A percentile compares a stretch with the other conserved stretches of the same genome.
Evolutionary conservation across 2,329 filamentous ascomycete genomes (phyloP).

Genomic region (Penicillium sp.): DNA sequence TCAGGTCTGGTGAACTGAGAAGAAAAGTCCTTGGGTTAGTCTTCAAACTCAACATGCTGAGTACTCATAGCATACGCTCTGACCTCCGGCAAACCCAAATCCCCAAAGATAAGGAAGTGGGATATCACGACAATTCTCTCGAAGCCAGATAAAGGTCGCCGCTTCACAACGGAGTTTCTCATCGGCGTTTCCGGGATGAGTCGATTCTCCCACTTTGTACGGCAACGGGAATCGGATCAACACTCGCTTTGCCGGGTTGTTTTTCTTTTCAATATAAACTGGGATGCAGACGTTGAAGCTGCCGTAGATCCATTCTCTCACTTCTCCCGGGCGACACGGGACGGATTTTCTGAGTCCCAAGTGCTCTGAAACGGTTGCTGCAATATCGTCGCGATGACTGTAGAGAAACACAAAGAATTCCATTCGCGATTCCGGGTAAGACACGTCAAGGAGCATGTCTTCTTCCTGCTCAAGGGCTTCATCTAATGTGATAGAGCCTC

Average conservation of each 20-base stretch:
- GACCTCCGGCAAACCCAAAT: conserved; percentile 30
- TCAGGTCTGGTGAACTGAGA: conserved; percentile 14
- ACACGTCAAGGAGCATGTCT: conserved; percentile 10
- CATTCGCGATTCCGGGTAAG: conserved; percentile 9
- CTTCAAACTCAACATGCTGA: not conserved
- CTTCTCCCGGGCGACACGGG: conserved; percentile 22
- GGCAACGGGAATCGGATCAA: conserved; percentile 26
- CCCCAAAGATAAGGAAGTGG: conserved; percentile 28
- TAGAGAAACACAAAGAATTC: conserved; percentile 12
- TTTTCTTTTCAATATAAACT: conserved; percentile 11
- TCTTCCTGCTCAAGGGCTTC: conserved; percentile 13
- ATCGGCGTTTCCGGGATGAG: conserved; percentile 39
- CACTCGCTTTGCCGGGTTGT: conserved; percentile 17
- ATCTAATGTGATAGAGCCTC: conserved; percentile 11
- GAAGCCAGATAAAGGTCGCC: conserved; percentile 40
- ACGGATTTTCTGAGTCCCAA: conserved; percentile 8
- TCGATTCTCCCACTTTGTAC: conserved; percentile 35
- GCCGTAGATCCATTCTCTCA: conserved; percentile 17
- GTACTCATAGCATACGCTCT: conserved; percentile 26
- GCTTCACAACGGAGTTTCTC: conserved; percentile 43
- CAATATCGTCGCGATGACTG: conserved; percentile 7
- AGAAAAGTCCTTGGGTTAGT: not conserved
- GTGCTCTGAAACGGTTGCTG: conserved; percentile 8
- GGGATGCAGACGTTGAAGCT: conserved; percentile 28
- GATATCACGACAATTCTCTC: conserved; percentile 35